Conservation (phyloP, 1,284 basidiomycete genomes). For the Leccinum angustisporum region DNA sequence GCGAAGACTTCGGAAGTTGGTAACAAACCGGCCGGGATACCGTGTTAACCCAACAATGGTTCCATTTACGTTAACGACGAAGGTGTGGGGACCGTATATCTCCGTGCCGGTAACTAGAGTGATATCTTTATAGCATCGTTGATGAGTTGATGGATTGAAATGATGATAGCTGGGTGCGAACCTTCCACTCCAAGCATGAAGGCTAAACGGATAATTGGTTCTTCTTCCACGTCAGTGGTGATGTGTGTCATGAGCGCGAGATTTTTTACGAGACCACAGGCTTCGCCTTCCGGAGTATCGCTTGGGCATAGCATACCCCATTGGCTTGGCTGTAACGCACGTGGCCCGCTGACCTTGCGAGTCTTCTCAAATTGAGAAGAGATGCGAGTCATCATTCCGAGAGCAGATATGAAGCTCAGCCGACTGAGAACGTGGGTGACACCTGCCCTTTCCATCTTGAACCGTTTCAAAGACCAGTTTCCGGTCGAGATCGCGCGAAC, state of each 20-base stretch:
- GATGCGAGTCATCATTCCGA: slow-evolving; percentile 99
- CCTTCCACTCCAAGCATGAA: slow-evolving; percentile 97
- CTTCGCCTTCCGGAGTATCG: slow-evolving; percentile 99
- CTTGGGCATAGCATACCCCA: slow-evolving; percentile 99
- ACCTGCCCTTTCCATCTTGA: slow-evolving; percentile 99
- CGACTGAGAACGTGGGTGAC: slow-evolving; percentile 98
- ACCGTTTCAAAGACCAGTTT: slow-evolving; percentile 98
- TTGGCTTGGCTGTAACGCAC: slow-evolving; percentile 96
- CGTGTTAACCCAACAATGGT: slow-evolving; percentile 93
- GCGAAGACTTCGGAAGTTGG: slow-evolving; percentile 88
- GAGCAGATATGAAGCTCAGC: slow-evolving; percentile 93
- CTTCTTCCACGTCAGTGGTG: slow-evolving; percentile 98
- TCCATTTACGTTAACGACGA: slow-evolving; percentile 97
- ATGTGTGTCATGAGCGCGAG: slow-evolving; percentile 99
- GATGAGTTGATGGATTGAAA: slow-evolving; percentile 15
- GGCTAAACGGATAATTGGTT: slow-evolving; percentile 86
- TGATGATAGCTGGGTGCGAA: slow-evolving; percentile 33
- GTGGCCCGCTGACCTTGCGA: slow-evolving; percentile 95
- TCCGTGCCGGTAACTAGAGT: slow-evolving; percentile 91
- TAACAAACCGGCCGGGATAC: slow-evolving; percentile 84
- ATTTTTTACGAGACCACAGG: slow-evolving; percentile 98
- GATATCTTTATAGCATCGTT: slow-evolving; percentile 66
- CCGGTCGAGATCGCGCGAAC: slow-evolving; percentile 98
- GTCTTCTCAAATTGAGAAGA: slow-evolving; percentile 99
- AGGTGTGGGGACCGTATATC: slow-evolving; percentile 90